phyloP scores from a whole-genome alignment of 2,329 filamentous ascomycete species.

The Didymella lethalis region DNA sequence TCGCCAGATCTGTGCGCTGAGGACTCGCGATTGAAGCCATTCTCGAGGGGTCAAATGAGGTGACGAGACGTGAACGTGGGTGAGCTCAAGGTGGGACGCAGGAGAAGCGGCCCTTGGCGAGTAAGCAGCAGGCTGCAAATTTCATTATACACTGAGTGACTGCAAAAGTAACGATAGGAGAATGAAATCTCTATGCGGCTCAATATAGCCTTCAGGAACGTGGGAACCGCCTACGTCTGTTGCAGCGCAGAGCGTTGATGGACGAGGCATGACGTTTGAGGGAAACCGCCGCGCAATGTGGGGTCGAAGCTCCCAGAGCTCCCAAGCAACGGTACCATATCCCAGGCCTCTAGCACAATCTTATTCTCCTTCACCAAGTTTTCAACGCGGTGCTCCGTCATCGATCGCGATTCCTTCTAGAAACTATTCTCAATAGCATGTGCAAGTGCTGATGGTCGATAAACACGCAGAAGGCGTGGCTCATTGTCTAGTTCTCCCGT shows the following conservation, averaged over 20 bases:
- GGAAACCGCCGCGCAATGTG: not conserved
- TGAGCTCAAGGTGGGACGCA: slow-evolving; percentile 22
- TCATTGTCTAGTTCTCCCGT: not conserved
- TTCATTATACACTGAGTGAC: slow-evolving; percentile 20
- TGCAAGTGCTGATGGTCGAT: not conserved
- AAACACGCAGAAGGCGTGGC: not conserved
- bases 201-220: too few relatives aligned
- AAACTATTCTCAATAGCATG: not conserved
- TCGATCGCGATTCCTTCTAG: not conserved
- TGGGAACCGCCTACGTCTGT: not conserved
- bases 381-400: not conserved
- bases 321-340: not conserved
- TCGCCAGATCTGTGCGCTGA: slow-evolving; percentile 39
- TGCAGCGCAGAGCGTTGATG: not conserved
- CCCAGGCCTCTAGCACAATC: not conserved
- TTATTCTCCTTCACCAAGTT: not conserved
- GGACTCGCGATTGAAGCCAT: slow-evolving; percentile 26
- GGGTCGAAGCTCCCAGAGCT: not conserved
- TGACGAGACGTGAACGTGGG: not conserved
- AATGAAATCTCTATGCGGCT: not conserved
- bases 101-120: slow-evolving; percentile 15
- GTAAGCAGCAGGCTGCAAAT: slow-evolving; percentile 24
- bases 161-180: not conserved
- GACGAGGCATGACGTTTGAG: not conserved
- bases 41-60: not conserved